Evolutionary conservation across 2,329 filamentous ascomycete genomes (phyloP), one percentile per base, ranked within the genome.

Genomic region (Dactylellina parvicollis): DNA sequence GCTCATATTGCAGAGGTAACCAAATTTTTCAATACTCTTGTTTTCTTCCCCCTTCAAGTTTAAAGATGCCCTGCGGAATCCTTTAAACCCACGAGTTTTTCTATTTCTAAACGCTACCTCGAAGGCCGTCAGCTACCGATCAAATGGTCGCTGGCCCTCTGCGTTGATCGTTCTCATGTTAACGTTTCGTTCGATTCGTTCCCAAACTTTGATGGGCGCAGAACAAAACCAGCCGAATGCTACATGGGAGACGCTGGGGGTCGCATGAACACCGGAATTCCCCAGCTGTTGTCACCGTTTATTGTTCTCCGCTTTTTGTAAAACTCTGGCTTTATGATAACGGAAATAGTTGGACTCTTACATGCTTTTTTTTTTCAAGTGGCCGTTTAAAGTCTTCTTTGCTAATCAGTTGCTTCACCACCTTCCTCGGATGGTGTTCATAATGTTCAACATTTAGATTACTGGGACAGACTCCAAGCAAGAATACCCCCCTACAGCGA

Each of bases 401-500:
- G 61, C 61, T 66, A 50, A 66, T 28, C 22, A 9, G 42, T 8
- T 8, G 44, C 54, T 36, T 50, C 42, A 30, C 49, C 40, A 54
- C 49, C 60, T 65, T 34, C 60, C 32, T 26, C 16, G 42, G 56
- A 49, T 9, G 44, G 54, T 57, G 22, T 16, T 36, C 28, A 44
- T 32, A 30, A 28, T 20, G 40, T 24, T 55, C 18, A 16, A 50
- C 32, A 42, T 61, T 32, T 66, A 73, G 69, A 73, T 28, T 60
- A 73, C 55, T 73, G 69, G 69, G 69, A 73, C 38, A 59, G 69
- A 49, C 26, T 73, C 28, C 66, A 73, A 30, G 30, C 69, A 44
- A 47, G 69, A 65, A 59, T 59, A 50, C 67, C 59, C 42, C 52
- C 59, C 9, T 65, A 61, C 50, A 60, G 60, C n/a, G 60, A 66